phyloP scores from a whole-genome alignment of 2,329 filamentous ascomycete species.

The Clarireedia sp. region DNA sequence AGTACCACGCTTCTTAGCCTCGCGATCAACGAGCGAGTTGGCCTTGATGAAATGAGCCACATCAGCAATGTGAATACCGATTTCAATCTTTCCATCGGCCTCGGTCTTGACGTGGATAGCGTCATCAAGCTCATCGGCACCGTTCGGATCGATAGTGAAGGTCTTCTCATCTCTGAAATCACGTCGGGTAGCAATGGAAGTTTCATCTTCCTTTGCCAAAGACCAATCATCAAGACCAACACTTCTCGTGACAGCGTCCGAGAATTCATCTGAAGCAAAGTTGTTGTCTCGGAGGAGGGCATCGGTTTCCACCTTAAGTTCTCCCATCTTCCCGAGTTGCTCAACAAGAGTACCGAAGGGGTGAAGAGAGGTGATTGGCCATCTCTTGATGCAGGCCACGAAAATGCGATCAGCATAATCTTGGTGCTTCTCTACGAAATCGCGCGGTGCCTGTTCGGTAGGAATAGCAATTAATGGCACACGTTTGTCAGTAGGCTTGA shows the following conservation, averaged over 20 bases:
- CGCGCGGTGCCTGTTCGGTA: conserved; percentile 91
- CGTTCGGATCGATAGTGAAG: conserved; percentile 89
- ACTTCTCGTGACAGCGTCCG: conserved; percentile 88
- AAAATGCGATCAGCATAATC: conserved; percentile 98
- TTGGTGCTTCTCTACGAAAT: conserved; percentile 98
- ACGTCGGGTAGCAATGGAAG: conserved; percentile 63
- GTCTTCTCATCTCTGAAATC: conserved; percentile 84
- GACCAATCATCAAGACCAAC: conserved; percentile 91
- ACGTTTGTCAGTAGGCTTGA: conserved; percentile 98
- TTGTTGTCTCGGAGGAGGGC: conserved; percentile 97
- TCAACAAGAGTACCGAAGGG: conserved; percentile 97
- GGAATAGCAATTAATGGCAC: conserved; percentile 97
- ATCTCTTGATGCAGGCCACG: conserved; percentile 97
- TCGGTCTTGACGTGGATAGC: conserved; percentile 86
- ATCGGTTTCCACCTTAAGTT: conserved; percentile 95
- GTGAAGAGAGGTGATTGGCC: conserved; percentile 99
- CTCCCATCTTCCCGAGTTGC: conserved; percentile 93
- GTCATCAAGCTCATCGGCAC: conserved; percentile 81
- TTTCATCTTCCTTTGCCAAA: conserved; percentile 72
- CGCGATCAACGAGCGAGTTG: conserved; percentile 89
- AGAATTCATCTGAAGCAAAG: conserved; percentile 95
- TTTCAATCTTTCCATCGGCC: conserved; percentile 78
- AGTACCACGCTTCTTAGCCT: conserved; percentile 95
- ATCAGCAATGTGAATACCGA: conserved; percentile 92
- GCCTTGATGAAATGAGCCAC: conserved; percentile 95